phyloP scores from a whole-genome alignment of 164 flowering plant species.

The Berberis vulgaris region DNA sequence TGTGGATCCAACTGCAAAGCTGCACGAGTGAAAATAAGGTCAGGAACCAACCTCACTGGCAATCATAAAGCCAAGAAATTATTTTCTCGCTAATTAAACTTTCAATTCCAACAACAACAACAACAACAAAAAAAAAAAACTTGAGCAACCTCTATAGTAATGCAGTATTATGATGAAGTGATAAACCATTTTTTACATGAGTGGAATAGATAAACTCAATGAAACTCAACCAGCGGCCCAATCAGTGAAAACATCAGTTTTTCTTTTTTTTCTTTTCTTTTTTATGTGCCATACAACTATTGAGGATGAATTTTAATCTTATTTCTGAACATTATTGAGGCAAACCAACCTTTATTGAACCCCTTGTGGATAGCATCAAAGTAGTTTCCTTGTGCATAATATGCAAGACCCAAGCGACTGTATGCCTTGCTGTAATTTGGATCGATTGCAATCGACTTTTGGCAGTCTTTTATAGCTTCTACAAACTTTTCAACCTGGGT shows the following conservation, averaged over 20 bases:
- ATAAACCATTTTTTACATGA: slow-evolving; percentile 20
- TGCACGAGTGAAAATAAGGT: slow-evolving; percentile 24
- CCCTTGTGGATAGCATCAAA: no score
- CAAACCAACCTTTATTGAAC: no score
- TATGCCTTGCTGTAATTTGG: background rate
- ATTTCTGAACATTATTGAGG: no score
- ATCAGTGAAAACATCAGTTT: no score
- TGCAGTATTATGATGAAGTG: background rate
- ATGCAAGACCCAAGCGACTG: background rate
- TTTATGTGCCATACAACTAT: no score
- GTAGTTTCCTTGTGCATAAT: no score
- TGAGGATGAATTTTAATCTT: no score
- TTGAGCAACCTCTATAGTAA: background rate
- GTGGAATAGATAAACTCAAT: background rate
- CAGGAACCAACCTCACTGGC: slow-evolving; percentile 3
- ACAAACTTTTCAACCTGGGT: background rate
- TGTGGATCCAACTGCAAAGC: slow-evolving; percentile 81
- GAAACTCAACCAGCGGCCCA: no score
- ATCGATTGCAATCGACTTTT: background rate
- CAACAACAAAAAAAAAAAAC: no score
- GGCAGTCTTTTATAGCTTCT: background rate
- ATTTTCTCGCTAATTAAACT: background rate
- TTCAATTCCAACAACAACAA: background rate
- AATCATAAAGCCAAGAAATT: background rate
- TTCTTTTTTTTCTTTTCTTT: no score